These are phyloP conservation scores for Podospora sp. DNA, from an alignment of 495 filamentous ascomycete species.

Conservation along the genomic window DNA sequence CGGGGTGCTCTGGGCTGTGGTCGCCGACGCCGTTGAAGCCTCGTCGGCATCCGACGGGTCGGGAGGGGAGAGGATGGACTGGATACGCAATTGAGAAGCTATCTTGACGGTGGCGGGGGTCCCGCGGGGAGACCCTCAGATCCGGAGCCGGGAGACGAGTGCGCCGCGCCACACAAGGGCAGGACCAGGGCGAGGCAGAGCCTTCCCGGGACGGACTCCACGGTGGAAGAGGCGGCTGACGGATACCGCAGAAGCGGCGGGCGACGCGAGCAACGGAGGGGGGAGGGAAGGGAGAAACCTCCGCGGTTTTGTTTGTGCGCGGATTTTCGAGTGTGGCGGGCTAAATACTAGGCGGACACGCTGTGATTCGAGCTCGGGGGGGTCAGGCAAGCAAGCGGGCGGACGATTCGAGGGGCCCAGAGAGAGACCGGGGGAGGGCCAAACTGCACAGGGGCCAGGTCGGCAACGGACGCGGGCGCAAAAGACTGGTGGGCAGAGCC, in stretches of 20 bases:
- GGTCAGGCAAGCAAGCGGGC: constrained; percentile 24
- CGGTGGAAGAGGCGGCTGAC: constrained; percentile 32
- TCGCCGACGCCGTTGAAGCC: constrained; percentile 32
- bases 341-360: constrained; percentile 14
- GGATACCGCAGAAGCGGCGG: constrained; percentile 31
- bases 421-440: constrained; percentile 7
- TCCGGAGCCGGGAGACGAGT: constrained; percentile 14
- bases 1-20: constrained; percentile 31
- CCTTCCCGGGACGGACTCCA: constrained; percentile 32
- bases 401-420: constrained; percentile 15
- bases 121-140: constrained; percentile 35
- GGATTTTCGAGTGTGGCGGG: constrained; percentile 1
- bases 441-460: constrained; percentile 6
- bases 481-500: not conserved
- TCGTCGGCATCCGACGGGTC: constrained; percentile 46
- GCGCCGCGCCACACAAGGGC: constrained; percentile 1
- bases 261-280: constrained; percentile 11
- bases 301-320: not conserved
- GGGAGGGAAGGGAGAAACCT: no score
- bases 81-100: constrained; percentile 52
- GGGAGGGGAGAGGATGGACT: constrained; percentile 52
- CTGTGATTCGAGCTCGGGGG: constrained; percentile 16
- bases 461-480: constrained; percentile 10
- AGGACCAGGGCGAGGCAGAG: constrained; percentile 19
- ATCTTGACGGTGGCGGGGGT: constrained; percentile 52